Percentiles rank a stretch among this genome's conserved stretches.
Evolutionary conservation across 495 filamentous ascomycete genomes (phyloP).

Genomic region (Staphylotrichum tortipilum): DNA sequence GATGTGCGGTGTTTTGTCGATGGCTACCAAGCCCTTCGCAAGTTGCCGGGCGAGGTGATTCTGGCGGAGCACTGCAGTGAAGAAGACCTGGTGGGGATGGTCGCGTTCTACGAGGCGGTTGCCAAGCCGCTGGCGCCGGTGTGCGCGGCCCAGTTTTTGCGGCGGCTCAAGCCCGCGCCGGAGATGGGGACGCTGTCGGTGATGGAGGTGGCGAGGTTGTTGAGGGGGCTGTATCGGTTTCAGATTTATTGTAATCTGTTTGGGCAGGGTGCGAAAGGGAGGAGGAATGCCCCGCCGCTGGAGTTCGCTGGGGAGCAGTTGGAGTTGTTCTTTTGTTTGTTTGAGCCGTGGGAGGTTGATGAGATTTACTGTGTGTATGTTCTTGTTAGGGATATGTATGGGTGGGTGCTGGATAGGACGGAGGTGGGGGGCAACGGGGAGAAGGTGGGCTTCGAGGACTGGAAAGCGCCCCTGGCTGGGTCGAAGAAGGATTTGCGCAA

Average conservation of each 20-base stretch:
- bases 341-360: slow-evolving; percentile 16
- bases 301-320: background rate
- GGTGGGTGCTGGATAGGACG: background rate
- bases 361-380: background rate
- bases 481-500: background rate
- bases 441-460: background rate
- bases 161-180: background rate
- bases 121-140: slow-evolving; percentile 12
- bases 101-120: slow-evolving; percentile 17
- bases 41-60: background rate
- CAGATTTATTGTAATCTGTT: slow-evolving; percentile 25
- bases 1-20: background rate
- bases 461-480: background rate
- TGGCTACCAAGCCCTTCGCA: slow-evolving; percentile 4
- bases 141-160: slow-evolving; percentile 9
- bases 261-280: slow-evolving; percentile 2
- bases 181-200: slow-evolving; percentile 5
- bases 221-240: slow-evolving; percentile 25
- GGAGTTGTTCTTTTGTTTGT: background rate
- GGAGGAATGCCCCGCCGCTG: too few species aligned
- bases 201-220: slow-evolving; percentile 14
- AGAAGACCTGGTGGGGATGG: slow-evolving; percentile 10
- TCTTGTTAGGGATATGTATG: background rate
- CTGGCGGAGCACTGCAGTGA: background rate
- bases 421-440: background rate